Base-by-base conservation (phyloP, 805 yeast genomes). In the Ogataea haglerorum region DNA sequence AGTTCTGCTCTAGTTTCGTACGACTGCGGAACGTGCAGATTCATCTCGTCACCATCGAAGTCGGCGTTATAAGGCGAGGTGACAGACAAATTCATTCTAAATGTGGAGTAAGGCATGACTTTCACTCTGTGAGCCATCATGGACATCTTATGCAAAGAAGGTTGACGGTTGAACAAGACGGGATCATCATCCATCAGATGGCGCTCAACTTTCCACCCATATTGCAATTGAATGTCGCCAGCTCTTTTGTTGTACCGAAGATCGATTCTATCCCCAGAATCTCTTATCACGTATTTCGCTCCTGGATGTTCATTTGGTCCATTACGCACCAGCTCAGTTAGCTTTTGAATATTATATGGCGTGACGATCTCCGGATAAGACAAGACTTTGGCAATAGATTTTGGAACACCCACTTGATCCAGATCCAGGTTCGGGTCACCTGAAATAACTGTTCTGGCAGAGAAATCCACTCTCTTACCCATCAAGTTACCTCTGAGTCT, bases 1-100 rank as follows among this genome's bases (percentile, higher is more conserved):
- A 93, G 72, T 66, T 93, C 99, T 1, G 99, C 96, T 61, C 98
- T 79, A 0, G 99, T 90, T 65, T 93, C 99, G 50, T 90, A 96
- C 7, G 96, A 85, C 64, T 93, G 99, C 3, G 99, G 99, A 53
- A 91, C 99, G 60, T 93, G 99, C 70, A 93, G 83, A 68, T 93
- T 93, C 99, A 93, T 93, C 70, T 93, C 99, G 68, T 93, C 99
- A 75, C 99, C 99, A 72, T 93, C 99, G 73, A 93, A 93, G 83
- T 93, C 99, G 33, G 99, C 99, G 69, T 93, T 93, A 67, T 93
- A 93, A n/a, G 99, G 99, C 14, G 98, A 88, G 0, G 99, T 93
- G 33, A 93, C 99, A 18, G 98, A 93, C 62, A 93, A 72, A 61
- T 93, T 93, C 70, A 93, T 74, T 70, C 99, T 79, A 74, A 93